phyloP scores from a whole-genome alignment of 208 protist genomes.

The Kentomonas sorsogonicus region DNA sequence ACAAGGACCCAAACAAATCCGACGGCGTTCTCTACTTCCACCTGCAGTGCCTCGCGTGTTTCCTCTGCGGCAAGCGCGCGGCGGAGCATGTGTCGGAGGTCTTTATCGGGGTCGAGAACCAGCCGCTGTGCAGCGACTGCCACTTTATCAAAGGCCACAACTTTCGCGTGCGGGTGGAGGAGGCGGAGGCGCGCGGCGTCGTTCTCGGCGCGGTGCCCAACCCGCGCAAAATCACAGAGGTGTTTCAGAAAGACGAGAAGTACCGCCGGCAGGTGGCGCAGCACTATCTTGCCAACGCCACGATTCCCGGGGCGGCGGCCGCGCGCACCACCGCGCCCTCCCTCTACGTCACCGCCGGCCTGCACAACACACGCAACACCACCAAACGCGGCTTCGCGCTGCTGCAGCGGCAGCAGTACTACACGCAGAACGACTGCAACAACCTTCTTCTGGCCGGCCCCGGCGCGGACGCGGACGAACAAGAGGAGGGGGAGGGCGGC shows the following conservation, averaged over 20 bases:
- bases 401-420: conserved; percentile 83
- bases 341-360: conserved; percentile 21
- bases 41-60: conserved; percentile 52
- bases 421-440: conserved; percentile 90
- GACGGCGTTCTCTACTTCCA: no score
- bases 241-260: no score
- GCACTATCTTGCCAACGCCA: no score
- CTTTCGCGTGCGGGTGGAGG: no score
- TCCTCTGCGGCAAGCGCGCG: conserved; percentile 40
- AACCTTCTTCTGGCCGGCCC: conserved; percentile 93
- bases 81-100: conserved; percentile 48
- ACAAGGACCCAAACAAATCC: no score
- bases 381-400: conserved; percentile 37
- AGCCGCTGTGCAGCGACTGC: conserved; percentile 30
- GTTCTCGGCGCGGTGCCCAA: conserved; percentile 26
- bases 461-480: neutral
- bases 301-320: conserved; percentile 31
- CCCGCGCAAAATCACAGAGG: neutral
- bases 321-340: conserved; percentile 46
- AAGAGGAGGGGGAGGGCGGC: neutral
- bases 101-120: conserved; percentile 32
- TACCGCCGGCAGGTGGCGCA: no score
- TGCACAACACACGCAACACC: conserved; percentile 59
- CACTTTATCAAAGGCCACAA: no score
- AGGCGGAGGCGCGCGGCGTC: conserved; percentile 28